Evolutionary conservation across 2,329 filamentous ascomycete genomes (phyloP), one percentile per base, ranked within the genome.

Genomic region (Trichoderma semiorbis): DNA sequence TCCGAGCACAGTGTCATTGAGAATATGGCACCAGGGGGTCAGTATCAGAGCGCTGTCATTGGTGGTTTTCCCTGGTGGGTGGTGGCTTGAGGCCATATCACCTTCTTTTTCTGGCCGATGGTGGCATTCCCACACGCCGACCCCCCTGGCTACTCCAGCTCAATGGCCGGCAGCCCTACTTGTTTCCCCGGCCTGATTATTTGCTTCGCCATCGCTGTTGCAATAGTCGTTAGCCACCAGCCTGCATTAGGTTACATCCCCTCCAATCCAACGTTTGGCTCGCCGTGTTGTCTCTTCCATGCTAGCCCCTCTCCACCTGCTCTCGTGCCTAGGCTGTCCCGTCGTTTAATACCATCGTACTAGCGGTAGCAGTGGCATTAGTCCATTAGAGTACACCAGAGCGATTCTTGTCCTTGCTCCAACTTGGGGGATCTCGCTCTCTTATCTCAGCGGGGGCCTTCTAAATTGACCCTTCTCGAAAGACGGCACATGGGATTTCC

Each of bases 31-130:
- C 62, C 68, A 72, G 71, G 71, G 71, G 71, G 71, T 61, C 47
- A 68, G 74, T 79, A 79, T 78, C 77, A 74, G 74, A 70, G 36
- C 70, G 61, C 30, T 61, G 21, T 80, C 78, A 81, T 81, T 81
- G 79, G 79, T 74, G 77, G 74, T 73, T 72, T 16, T 60, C 73
- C 70, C 65, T 75, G 73, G 75, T 74, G 74, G 75, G 74, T 76
- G 78, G 78, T 79, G 78, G 76, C 76, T 77, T 75, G 74, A 73
- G 36, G 69, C 72, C 74, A 77, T 76, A 78, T 75, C 78, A 81
- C 79, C 79, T 81, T 81, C 79, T 81, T 71, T 74, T 80, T 80
- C 75, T 75, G 79, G 79, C 73, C 74, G 73, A 76, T 75, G 76
- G 79, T 80, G 76, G 78, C 77, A 79, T 80, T 76, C 76, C 76